Base-by-base conservation (phyloP, 2,329 filamentous ascomycete genomes). In the Fusarium oligoseptatum region DNA sequence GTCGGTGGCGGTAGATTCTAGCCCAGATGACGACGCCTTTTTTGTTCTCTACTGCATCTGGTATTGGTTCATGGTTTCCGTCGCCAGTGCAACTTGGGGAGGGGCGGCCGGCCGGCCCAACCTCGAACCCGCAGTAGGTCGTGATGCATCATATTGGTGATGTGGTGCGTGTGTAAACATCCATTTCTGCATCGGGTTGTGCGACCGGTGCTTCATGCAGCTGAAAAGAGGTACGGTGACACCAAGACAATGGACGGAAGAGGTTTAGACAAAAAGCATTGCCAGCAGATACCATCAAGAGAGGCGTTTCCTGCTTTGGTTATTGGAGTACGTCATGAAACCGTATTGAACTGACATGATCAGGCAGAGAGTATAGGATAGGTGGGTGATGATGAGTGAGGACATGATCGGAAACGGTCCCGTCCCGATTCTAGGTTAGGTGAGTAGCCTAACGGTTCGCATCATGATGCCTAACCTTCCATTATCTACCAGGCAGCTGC, bases 21-120 rank as follows among this genome's bases (percentile, higher is more conserved):
- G 29, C 37, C 37, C 24, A 58, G 61, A 52, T 67, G 62, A 71
- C 34, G 67, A 60, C 45, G 52, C 45, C 34, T 65, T 66, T 64
- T 45, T 45, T 27, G 27, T 15, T 4, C 39, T 17, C 17, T 56
- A 11, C 64, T 67, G 32, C 58, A 64, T 60, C 55, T 43, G 32
- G 29, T 27, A 45, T 65, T 68, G 24, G 48, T 37, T 55, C 27
- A 24, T 50, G 45, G 24, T 24, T 50, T 15, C 45, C 45, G 24
- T 50, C 45, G 15, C 24, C 45, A 17, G 45, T 29, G 45, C 45
- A 29, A 50, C 45, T 29, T 41, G 37, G 29, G 29, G 29, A 1
- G 39, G 24, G 45, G 22, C 22, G 22, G 22, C 22, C 22, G 22
- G 24, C 24, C 45, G 22, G 45, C 45, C 45, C 45, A 50, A 15